phyloP scores from a whole-genome alignment of 1,284 basidiomycete genomes.

The Sporisorium reilianum region DNA sequence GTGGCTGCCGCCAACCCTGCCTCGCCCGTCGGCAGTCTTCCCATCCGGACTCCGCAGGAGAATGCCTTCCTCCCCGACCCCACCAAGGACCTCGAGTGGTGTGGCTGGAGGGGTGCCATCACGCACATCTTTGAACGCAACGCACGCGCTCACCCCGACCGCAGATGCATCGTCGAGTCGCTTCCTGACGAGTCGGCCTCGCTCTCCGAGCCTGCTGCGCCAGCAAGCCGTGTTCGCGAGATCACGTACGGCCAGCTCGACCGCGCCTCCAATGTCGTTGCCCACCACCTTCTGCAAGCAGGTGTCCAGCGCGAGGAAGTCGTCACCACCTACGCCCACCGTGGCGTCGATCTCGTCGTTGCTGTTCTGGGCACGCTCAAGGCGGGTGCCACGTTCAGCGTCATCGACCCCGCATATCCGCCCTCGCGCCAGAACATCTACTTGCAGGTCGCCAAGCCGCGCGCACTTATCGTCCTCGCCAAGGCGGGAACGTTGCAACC shows the following conservation, averaged over 20 bases:
- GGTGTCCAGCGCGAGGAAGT: constrained; percentile 94
- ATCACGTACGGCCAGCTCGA: constrained; percentile 88
- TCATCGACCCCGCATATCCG: constrained; percentile 98
- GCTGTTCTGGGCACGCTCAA: constrained; percentile 97
- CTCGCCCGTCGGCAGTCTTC: constrained; percentile 62
- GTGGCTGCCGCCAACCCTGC: constrained; percentile 75
- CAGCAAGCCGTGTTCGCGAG: constrained; percentile 73
- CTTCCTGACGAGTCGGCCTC: constrained; percentile 66
- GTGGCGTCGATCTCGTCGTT: constrained; percentile 95
- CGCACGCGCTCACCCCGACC: constrained; percentile 61
- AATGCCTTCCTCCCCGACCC: constrained; percentile 81
- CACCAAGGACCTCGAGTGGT: constrained; percentile 94
- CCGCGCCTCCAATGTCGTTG: constrained; percentile 86
- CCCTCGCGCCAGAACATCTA: constrained; percentile 95
- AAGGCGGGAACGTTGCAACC: constrained; percentile 87
- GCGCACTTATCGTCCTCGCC: constrained; percentile 91
- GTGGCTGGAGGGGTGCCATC: constrained; percentile 94
- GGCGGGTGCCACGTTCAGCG: constrained; percentile 95
- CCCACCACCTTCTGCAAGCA: constrained; percentile 86
- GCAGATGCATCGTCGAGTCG: constrained; percentile 72
- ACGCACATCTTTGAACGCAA: constrained; percentile 75
- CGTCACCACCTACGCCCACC: constrained; percentile 98
- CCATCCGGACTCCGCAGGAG: constrained; percentile 75
- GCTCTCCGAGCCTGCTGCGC: constrained; percentile 77
- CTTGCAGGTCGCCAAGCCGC: constrained; percentile 90